Evolutionary conservation across 352 stramenopile species (phyloP), one percentile per base, ranked within the genome.

Genomic region (Blastocystis sp.): DNA sequence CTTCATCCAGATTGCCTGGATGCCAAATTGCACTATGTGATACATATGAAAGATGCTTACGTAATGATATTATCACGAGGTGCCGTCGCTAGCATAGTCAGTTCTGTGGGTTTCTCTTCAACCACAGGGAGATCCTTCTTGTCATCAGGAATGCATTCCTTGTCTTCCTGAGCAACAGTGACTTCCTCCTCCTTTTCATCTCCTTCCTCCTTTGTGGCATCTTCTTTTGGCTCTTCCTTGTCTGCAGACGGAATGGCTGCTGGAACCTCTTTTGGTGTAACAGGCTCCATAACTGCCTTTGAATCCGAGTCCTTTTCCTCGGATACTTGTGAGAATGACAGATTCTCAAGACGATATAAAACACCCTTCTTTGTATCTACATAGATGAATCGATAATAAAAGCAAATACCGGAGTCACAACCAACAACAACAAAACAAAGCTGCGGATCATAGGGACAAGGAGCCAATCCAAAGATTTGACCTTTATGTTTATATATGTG

Each of bases 331-430:
- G 67, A 43, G 39, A 58, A 27, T 29, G 67, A 49, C n/a, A 80
- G 67, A 37, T 80, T 80, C 35, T 54, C 46, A 27, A 80, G 43
- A 54, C 43, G 67, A 80, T 59, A 58, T 37, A 80, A 49, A 49
- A 61, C 43, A 43, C 67, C 67, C 43, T 80, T 80, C 67, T 80
- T 80, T 21, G 67, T 80, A 80, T 80, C 67, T 80, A 80, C 6
- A 51, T 14, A 2, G 21, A 80, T 42, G 16, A 43, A 59, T 43
- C 24, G 11, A 2, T 43, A 12, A 5, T 46, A n/a, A 42, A 80
- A 43, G 32, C 24, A 43, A 27, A 12, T 58, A 80, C 67, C 67
- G 11, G 67, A 80, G 9, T 80, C 67, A 37, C 67, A 80, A 58
- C 67, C 67, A 58, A 80, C 46, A 80, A 80, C 61, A n/a, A 49